Base-by-base conservation (phyloP, 2,329 filamentous ascomycete species). In the Fusarium burgessii region DNA sequence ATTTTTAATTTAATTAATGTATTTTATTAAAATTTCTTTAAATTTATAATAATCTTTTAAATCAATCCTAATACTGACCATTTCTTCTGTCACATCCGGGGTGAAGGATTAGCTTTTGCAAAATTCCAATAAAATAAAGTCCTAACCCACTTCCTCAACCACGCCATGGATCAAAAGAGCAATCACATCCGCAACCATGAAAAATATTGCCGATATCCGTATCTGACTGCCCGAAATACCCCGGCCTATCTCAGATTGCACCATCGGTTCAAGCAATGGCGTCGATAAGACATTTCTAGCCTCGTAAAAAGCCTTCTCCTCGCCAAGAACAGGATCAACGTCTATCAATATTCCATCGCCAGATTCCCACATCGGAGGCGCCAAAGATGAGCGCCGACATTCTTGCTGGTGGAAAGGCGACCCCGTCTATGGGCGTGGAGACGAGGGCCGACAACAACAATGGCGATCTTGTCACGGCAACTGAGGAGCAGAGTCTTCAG, bases 401-500 rank as follows among this genome's bases (percentile, higher is more conserved):
- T 59, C 29, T 63, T 42, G 47, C 62, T n/a, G 49, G 52, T 29
- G 52, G 27, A 32, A 72, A 72, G 49, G 18, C 62, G 29, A 40
- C 38, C 18, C 49, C 58, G 8, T 43, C 54, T 32, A 20, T 51
- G n/a, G 70, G 42, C 32, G 42, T 72, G 7, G 67, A 70, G 51
- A 20, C 38, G 5, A 49, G 20, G 25, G 18, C 23, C 14, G 29
- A 42, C 18, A 43, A 59, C 41, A 59, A 59, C 41, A 59, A 59
- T 49, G 73, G 61, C 35, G 71, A 77, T 52, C 62, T 77, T 20
- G 71, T 77, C 3, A 77, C 75, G 20, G 62, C 52, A 14, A 66
- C 66, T 4, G 75, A 77, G 50, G 60, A 76, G 55, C 60, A 58
- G n/a, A 68, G 57, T 23, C 72, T 77, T 3, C 67, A 74, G 49